Percentiles rank a stretch among this genome's conserved stretches.
These are phyloP conservation scores for Ramaria rubella DNA, from an alignment of 768 basidiomycete genomes.

Conservation along the genomic window DNA sequence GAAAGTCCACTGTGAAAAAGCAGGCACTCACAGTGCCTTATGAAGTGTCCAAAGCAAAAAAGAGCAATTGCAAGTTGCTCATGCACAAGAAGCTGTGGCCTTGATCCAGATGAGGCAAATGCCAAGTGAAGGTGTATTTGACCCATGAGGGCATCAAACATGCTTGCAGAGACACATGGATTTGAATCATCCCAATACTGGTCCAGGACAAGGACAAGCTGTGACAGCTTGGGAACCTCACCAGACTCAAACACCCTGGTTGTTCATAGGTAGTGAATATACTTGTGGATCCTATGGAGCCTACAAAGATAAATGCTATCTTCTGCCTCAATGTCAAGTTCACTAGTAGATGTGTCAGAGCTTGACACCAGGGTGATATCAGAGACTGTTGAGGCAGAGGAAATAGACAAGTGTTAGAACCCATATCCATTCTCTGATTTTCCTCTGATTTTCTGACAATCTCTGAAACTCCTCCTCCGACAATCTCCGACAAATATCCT, in stretches of 20 bases:
- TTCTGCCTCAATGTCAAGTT: neutral
- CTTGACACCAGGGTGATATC: neutral
- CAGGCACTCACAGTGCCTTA: too few relatives aligned
- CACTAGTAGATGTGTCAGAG: neutral
- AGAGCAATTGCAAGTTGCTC: constrained; percentile 28
- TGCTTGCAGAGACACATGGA: constrained; percentile 20
- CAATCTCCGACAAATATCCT: too few relatives aligned
- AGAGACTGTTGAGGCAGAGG: neutral
- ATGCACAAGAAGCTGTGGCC: constrained; percentile 25
- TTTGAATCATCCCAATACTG: constrained; percentile 17
- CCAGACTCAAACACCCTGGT: neutral
- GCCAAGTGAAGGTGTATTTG: constrained; percentile 21
- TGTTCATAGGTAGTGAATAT: neutral
- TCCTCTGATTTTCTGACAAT: too few relatives aligned
- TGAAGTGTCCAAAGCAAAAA: constrained; percentile 22
- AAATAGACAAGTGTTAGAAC: too few relatives aligned
- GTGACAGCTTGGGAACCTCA: constrained; percentile 11
- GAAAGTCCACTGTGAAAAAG: too few relatives aligned
- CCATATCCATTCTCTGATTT: too few relatives aligned
- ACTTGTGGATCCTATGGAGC: neutral
- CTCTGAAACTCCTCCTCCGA: too few relatives aligned
- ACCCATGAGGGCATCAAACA: constrained; percentile 20
- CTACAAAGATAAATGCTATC: neutral
- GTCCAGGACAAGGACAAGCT: constrained; percentile 27
- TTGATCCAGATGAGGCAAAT: constrained; percentile 22